These are phyloP conservation scores for Pseudogymnoascus sp. DNA, from an alignment of 2,329 filamentous ascomycete species.

Conservation along the genomic window DNA sequence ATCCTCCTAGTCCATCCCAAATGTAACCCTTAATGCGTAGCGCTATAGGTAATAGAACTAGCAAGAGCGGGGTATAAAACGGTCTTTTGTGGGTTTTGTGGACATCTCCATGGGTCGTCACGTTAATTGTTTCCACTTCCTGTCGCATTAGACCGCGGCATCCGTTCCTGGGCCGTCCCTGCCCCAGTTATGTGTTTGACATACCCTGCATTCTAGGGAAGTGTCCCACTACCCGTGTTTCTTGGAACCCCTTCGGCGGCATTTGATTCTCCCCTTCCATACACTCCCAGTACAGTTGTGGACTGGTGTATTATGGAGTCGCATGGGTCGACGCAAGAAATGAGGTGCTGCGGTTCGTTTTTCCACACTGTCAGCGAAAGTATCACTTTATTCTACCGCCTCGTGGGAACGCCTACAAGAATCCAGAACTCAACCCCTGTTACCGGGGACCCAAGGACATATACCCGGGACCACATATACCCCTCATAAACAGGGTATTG, in stretches of 20 bases:
- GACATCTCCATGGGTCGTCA: not conserved
- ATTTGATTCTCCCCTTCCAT: not conserved
- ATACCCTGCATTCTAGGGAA: slow-evolving; percentile 1
- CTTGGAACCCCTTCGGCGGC: not conserved
- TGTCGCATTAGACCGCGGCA: not conserved
- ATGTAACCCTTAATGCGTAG: not conserved
- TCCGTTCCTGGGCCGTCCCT: not conserved
- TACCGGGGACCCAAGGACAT: not conserved
- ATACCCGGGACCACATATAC: slow-evolving; percentile 3
- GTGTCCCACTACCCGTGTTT: not conserved
- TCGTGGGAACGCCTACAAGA: not conserved
- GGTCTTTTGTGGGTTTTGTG: slow-evolving; percentile 5
- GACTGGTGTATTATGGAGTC: not conserved
- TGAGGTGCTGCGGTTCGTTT: not conserved
- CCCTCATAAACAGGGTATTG: not conserved
- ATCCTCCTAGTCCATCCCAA: slow-evolving; percentile 14
- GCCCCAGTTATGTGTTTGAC: not conserved
- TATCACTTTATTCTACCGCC: not conserved
- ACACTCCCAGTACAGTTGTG: not conserved
- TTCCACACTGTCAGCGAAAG: not conserved
- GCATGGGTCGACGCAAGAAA: not conserved
- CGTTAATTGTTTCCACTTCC: not conserved
- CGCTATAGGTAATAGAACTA: not conserved
- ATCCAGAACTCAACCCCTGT: not conserved
- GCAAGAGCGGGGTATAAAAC: not conserved